These are phyloP conservation scores for Phialemoniopsis sp. DNA, from an alignment of 2,329 filamentous ascomycete species.

Conservation along the genomic window DNA sequence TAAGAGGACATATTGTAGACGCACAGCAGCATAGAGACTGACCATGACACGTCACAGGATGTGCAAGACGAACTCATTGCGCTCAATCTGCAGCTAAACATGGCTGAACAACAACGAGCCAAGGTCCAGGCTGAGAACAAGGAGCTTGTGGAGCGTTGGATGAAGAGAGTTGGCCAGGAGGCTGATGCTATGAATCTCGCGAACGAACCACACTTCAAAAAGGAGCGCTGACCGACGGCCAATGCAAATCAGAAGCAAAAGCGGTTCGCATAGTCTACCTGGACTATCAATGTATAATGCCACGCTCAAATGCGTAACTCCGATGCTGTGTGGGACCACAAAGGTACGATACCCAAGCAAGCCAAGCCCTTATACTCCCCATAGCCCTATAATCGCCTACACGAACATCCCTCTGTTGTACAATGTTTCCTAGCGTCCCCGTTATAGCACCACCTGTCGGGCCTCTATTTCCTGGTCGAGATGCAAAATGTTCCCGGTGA, in stretches of 20 bases:
- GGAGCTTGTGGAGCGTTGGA: conserved; percentile 86
- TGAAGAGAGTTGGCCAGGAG: conserved; percentile 81
- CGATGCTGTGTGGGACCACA: background rate
- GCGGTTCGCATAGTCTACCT: background rate
- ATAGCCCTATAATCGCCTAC: no score
- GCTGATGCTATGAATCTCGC: conserved; percentile 80
- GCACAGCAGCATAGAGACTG: no score
- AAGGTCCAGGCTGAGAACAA: conserved; percentile 79
- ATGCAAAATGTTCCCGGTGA: conserved; percentile 83
- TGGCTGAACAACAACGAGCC: conserved; percentile 73
- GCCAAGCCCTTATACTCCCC: no score
- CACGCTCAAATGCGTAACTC: background rate
- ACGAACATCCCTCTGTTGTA: no score
- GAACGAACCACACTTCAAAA: conserved; percentile 39
- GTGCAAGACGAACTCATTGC: conserved; percentile 92
- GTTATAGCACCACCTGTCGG: no score
- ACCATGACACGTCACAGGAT: conserved; percentile 39
- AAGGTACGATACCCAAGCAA: no score
- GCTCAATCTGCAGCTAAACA: conserved; percentile 80
- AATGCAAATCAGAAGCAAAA: background rate
- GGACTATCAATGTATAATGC: background rate
- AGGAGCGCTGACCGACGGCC: conserved; percentile 11
- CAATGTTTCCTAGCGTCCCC: no score
- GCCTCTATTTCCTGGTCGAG: conserved; percentile 65
- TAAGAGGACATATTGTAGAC: conserved; percentile 19